Conservation (phyloP, 2,329 filamentous ascomycete genomes). For the Herpotrichia juniperi region DNA sequence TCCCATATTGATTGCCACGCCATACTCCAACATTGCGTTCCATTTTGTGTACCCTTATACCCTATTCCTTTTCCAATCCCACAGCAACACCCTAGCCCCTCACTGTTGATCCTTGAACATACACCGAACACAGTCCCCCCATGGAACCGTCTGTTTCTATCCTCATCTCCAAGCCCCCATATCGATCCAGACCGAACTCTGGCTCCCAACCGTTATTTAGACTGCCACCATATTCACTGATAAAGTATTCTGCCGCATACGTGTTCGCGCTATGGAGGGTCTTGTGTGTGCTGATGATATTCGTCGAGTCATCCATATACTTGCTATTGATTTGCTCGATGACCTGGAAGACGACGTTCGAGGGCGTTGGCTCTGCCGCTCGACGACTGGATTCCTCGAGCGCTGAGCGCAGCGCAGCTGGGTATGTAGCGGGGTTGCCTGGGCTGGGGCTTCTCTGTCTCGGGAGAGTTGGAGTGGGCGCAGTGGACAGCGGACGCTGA, state of each 20-base stretch:
- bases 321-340: background rate
- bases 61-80: no score
- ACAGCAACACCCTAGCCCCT: no score
- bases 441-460: background rate
- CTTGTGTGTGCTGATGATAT: constrained; percentile 1
- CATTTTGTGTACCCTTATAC: no score
- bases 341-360: background rate
- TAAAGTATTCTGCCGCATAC: constrained; percentile 5
- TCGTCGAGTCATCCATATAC: background rate
- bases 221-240: background rate
- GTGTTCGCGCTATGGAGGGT: constrained; percentile 1
- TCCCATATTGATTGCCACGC: no score
- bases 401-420: background rate
- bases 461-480: background rate
- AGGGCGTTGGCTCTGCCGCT: background rate
- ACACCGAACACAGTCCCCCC: background rate
- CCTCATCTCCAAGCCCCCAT: constrained; percentile 1
- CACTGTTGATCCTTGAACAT: background rate
- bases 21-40: no score
- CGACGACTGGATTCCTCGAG: background rate
- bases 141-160: background rate
- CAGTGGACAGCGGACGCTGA: background rate
- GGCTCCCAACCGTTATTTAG: background rate
- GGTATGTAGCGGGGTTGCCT: background rate
- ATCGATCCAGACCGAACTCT: background rate